phyloP scores from a whole-genome alignment of 306 rosid genomes.

The Glycine latifolia region DNA sequence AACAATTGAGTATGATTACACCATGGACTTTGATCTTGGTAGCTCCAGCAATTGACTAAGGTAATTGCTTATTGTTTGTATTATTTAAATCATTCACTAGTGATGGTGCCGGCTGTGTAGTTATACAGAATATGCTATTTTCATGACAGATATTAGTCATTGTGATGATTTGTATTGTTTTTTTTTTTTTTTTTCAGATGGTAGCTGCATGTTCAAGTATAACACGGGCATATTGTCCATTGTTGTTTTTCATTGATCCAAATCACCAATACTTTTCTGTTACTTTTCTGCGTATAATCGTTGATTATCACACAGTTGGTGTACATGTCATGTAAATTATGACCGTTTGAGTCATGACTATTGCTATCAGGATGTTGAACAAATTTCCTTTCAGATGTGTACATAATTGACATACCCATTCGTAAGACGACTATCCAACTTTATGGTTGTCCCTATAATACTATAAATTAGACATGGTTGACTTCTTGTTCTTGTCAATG shows the following conservation, averaged over 20 bases:
- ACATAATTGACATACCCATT: constrained; percentile 38
- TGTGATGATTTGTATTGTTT: constrained; percentile 11
- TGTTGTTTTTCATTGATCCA: constrained; percentile 27
- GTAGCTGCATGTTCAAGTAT: constrained; percentile 40
- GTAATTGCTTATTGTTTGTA: constrained; percentile 41
- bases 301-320: constrained; percentile 26
- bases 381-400: constrained; percentile 40
- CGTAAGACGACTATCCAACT: not conserved
- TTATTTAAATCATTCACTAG: not conserved
- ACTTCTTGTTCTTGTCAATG: not conserved
- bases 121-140: not conserved
- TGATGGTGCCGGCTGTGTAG: not conserved
- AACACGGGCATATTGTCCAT: constrained; percentile 29
- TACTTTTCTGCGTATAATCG: constrained; percentile 13
- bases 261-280: not conserved
- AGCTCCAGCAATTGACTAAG: constrained; percentile 77
- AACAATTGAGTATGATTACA: constrained; percentile 94
- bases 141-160: constrained; percentile 3
- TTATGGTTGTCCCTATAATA: not conserved
- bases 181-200: constrained; percentile 34
- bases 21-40: constrained; percentile 97
- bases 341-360: constrained; percentile 11
- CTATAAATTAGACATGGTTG: not conserved
- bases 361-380: not conserved
- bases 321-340: constrained; percentile 52